Base-by-base conservation (phyloP, 306 rosid genomes). In the Inga oerstediana region DNA sequence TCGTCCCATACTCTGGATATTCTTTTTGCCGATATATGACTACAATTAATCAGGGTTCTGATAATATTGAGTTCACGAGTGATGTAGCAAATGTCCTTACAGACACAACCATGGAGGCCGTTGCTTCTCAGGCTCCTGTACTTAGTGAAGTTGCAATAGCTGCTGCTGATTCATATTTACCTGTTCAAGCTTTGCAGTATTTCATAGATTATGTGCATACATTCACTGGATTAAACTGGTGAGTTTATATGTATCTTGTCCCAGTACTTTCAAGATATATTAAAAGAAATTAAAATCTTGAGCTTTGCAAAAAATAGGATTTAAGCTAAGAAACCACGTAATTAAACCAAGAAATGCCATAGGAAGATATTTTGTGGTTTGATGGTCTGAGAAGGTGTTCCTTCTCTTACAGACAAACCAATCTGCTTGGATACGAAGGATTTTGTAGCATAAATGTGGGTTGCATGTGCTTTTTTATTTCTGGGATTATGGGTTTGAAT, bases 101-200 rank as follows among this genome's bases (percentile, higher is more conserved):
- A 3, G 95, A 89, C 35, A 22, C 94, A 17, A 75, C 92, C 4
- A 46, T 91, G 73, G 91, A 90, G 13, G 81, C 87, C 30, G 84
- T 88, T 27, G 88, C 88, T 80, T 89, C 94, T 49, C 91, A 90
- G 84, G 93, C 83, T 46, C 76, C 97, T 3, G 84, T 46, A 70
- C 80, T 82, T 65, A 85, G 67, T 74, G 98, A 96, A 82, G 98
- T 96, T 64, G 99, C 90, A 17, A 76, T 93, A 79, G 99, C 98
- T 74, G 94, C 97, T 65, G 96, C 97, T 16, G 98, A 96, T 90
- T 96, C 98, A 22, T 88, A 7, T 88, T 83, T 93, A 16, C 96
- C 94, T 66, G 93, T 96, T 24, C 74, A 87, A 88, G 75, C 35
- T 17, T 89, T 96, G 97, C 97, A 92, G 92, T 91, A 94, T 71